A percentile compares a stretch with the other conserved stretches of the same genome.
Evolutionary conservation across 257 asterid genomes (phyloP).

Genomic region (Haberlea rhodopensis): DNA sequence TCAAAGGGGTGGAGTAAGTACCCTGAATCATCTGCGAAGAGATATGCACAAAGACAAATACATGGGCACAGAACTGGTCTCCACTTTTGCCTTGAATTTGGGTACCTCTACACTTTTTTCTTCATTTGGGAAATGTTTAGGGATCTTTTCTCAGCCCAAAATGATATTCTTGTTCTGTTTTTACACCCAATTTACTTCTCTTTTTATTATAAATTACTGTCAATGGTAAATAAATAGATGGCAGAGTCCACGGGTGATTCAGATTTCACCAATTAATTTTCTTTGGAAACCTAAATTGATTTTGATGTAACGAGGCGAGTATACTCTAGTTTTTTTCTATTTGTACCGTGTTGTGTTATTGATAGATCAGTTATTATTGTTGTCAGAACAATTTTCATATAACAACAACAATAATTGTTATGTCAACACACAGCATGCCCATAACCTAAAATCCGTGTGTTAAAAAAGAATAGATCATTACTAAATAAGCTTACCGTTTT

Average conservation of each 20-base stretch:
- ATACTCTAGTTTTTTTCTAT: no score
- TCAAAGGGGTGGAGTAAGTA: constrained; percentile 47
- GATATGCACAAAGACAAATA: constrained; percentile 5
- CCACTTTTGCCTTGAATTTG: constrained; percentile 39
- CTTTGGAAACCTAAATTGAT: no score
- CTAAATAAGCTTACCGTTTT: no score
- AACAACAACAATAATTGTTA: no score
- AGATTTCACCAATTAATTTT: no score
- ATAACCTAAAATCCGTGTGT: no score
- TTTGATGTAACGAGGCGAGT: neutral
- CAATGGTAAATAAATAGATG: neutral
- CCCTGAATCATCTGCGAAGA: constrained; percentile 13
- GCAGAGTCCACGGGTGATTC: neutral
- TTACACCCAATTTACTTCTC: neutral
- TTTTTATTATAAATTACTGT: neutral
- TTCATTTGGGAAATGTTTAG: constrained; percentile 28
- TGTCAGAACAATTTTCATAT: no score
- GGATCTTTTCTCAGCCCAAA: constrained; percentile 24
- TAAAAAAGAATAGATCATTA: no score
- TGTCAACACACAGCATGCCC: no score
- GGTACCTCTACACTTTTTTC: constrained; percentile 27
- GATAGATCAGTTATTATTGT: no score
- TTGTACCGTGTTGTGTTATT: no score
- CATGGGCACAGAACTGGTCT: constrained; percentile 1
- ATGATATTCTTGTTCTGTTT: constrained; percentile 2